Evolutionary conservation across 208 protist genomes (phyloP), one percentile per base, ranked within the genome.

Genomic region (Plasmodiophora brassicae): DNA sequence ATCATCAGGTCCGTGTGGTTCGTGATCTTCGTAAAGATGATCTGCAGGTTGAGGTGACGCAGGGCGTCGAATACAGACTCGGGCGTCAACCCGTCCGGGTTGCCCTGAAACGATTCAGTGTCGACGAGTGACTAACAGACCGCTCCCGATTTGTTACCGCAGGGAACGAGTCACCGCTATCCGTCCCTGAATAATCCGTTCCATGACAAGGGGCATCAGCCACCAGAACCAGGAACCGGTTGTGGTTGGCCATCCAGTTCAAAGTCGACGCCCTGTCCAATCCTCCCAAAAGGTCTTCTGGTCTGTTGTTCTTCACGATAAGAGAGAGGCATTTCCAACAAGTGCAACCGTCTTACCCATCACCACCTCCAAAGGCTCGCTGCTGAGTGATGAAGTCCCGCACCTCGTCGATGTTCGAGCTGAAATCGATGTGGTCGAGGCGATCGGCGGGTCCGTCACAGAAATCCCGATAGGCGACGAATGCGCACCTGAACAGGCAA

Each of bases 181-280:
- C 20, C 41, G 5, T 32, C 5, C 65, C 65, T 44, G 65, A 78
- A 78, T 78, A 78, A 14, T 5, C 5, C 14, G 41, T 8, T 44
- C 65, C 65, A 32, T 78, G 65, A 78, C 65, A 78, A 14, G 65
- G 65, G 65, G 65, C 65, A 32, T 78, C 65, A 5, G 65, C 65
- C n/a, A 32, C 5, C n/a, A 78, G 41, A 14, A 78, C 65, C 32
- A 78, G 32, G 65, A 78, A 78, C n/a, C 65, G 5, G n/a, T 78
- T 78, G 14, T n/a, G n/a, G n/a, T 5, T 78, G 5, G 65, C 65
- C 10, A 44, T 78, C 65, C 65, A 78, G n/a, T 78, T 78, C 65
- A 78, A 5, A n/a, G 5, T 5, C 5, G n/a, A n/a, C 5, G n/a
- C 65, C 5, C 41, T n/a, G 65, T 78, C 41, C 65, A 78, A 32